Percentiles rank a stretch among this genome's conserved stretches.
These are phyloP conservation scores for Mycosphaerella arachidis DNA, from an alignment of 2,329 filamentous ascomycete species.

Conservation along the genomic window DNA sequence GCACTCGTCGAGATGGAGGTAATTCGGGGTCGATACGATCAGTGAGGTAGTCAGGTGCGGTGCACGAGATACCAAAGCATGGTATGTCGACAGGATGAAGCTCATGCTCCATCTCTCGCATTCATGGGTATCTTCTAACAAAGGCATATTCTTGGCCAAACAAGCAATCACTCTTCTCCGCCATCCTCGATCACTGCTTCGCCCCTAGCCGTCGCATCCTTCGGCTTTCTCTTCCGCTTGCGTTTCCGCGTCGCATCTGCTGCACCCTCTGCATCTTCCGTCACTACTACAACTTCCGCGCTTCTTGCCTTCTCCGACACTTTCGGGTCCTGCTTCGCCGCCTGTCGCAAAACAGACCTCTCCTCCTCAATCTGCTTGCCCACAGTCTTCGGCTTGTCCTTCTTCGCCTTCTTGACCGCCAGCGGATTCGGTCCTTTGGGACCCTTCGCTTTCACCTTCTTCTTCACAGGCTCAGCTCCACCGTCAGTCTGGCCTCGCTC, in stretches of 20 bases:
- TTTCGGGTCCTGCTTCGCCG: conserved; percentile 28
- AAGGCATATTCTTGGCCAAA: neutral
- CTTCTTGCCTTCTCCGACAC: conserved; percentile 20
- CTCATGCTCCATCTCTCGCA: neutral
- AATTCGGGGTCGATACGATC: too few species aligned
- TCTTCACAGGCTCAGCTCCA: conserved; percentile 37
- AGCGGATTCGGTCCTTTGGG: conserved; percentile 68
- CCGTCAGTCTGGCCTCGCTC: conserved; percentile 22
- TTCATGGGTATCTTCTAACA: neutral
- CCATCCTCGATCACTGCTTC: neutral
- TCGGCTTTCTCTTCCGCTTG: conserved; percentile 22
- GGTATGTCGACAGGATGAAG: too few species aligned
- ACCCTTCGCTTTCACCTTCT: conserved; percentile 57
- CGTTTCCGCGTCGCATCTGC: conserved; percentile 18
- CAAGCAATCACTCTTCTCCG: neutral
- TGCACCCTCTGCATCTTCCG: conserved; percentile 4
- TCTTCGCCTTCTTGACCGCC: conserved; percentile 65
- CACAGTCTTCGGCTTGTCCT: conserved; percentile 30
- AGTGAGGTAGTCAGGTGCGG: too few species aligned
- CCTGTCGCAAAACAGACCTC: conserved; percentile 20
- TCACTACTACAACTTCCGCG: neutral
- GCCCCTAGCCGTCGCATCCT: conserved; percentile 10
- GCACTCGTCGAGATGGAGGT: too few species aligned
- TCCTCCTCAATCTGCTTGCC: conserved; percentile 20
- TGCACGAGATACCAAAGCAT: too few species aligned